Base-by-base conservation (phyloP, 495 filamentous ascomycete species). In the Schizothecium vesticola region DNA sequence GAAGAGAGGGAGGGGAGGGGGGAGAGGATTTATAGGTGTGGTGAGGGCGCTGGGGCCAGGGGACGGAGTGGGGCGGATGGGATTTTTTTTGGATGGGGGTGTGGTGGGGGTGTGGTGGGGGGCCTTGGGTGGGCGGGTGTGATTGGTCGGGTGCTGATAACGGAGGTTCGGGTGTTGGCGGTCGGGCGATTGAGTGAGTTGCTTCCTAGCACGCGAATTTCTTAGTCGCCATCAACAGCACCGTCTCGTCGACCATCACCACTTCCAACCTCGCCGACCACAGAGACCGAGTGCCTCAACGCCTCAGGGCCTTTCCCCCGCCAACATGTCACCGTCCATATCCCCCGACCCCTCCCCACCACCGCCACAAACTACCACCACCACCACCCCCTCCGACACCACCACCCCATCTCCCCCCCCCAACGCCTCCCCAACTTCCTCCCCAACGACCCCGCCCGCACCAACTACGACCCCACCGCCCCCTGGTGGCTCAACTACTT, bases 401-500 rank as follows among this genome's bases (percentile, higher is more conserved):
- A 33, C 25, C n/a, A n/a, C 31, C 31, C 61, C 31, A 21, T 59
- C 36, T 61, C 28, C 55, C 64, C 64, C 57, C 58, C 63, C 43
- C 61, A 33, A 63, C 22, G 68, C 24, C 68, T 69, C 61, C 73
- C 76, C 36, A 61, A 67, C 58, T 80, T 77, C 75, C 60, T 80
- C 66, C 59, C 70, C 19, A 85, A 86, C 77, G 81, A 86, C 76
- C 83, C 85, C 12, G 67, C 75, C 25, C 79, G 81, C 66, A 86
- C 85, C 0, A 83, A 89, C 68, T 89, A 91, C 81, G 88, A 91
- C 75, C 84, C 85, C 16, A 66, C 76, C 59, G 86, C 80, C 63
- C 83, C 85, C 5, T 85, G 86, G 82, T 96, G 91, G 88, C 83
- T 87, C 67, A 95, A 91, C 76, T 88, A 88, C 75, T 97, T 94